Conservation (phyloP, 2,329 filamentous ascomycete species). For the Paracoccidioides brasiliensis region DNA sequence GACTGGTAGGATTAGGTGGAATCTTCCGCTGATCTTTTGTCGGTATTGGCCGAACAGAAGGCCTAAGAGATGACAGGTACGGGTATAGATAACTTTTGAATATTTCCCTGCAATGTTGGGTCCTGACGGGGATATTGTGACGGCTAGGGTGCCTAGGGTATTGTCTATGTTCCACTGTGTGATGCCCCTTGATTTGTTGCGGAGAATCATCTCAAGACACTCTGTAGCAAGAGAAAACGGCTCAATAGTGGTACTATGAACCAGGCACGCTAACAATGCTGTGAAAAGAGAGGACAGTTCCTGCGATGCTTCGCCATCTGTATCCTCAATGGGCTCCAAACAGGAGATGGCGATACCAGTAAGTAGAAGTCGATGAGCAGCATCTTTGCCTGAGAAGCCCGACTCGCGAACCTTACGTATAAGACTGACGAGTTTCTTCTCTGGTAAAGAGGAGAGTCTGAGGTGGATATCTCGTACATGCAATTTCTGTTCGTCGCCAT, state of each 20-base stretch:
- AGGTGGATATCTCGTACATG: conserved; percentile 25
- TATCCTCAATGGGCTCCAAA: conserved; percentile 24
- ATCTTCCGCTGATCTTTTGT: conserved; percentile 45
- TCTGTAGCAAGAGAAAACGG: conserved; percentile 30
- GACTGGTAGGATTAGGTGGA: conserved; percentile 44
- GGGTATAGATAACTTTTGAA: conserved; percentile 36
- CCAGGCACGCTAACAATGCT: conserved; percentile 20
- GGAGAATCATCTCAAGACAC: conserved; percentile 27
- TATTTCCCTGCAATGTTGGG: conserved; percentile 21
- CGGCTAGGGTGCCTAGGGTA: conserved; percentile 26
- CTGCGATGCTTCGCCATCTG: conserved; percentile 23
- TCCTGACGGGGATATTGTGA: conserved; percentile 23
- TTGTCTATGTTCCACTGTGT: conserved; percentile 35
- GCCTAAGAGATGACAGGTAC: conserved; percentile 42
- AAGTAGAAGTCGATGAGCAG: conserved; percentile 23
- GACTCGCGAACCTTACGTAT: conserved; percentile 21
- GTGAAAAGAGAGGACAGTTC: conserved; percentile 27
- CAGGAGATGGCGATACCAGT: conserved; percentile 24
- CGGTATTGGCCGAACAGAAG: conserved; percentile 45
- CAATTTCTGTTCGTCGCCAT: conserved; percentile 26
- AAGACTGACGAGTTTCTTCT: conserved; percentile 18
- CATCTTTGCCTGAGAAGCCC: conserved; percentile 19
- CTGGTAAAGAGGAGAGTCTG: conserved; percentile 22
- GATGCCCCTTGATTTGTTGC: conserved; percentile 28
- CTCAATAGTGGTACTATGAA: conserved; percentile 22